phyloP scores from a whole-genome alignment of 148 eudicot genomes.

The Heliamphora exappendiculata region DNA sequence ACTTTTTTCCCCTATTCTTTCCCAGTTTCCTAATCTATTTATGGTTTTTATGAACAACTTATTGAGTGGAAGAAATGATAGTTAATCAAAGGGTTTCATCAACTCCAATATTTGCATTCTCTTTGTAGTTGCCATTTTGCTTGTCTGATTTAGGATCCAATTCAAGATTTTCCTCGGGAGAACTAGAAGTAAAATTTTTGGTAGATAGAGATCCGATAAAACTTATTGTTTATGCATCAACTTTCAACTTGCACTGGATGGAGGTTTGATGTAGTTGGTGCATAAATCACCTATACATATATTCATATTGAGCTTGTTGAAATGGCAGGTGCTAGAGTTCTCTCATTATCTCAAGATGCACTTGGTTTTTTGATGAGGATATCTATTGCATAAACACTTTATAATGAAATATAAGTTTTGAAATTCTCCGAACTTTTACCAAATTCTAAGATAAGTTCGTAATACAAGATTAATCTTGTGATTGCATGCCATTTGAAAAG shows the following conservation, averaged over 20 bases:
- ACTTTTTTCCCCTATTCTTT: neutral
- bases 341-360: neutral
- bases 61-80: neutral
- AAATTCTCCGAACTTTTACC: no score
- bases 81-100: neutral
- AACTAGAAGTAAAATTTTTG: no score
- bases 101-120: neutral
- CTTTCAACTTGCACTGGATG: neutral
- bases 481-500: neutral
- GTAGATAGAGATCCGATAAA: no score
- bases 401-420: neutral
- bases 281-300: neutral
- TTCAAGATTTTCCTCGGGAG: no score
- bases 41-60: neutral
- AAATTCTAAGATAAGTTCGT: no score
- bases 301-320: neutral
- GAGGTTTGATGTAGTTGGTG: neutral
- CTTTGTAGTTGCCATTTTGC: neutral
- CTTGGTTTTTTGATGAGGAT: neutral
- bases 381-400: neutral
- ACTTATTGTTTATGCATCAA: neutral
- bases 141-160: no score
- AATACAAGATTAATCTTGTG: neutral
- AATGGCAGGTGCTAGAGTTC: neutral
- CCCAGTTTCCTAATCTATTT: neutral